Percentiles rank a stretch among this genome's conserved stretches.
Conservation (phyloP, 2,329 filamentous ascomycete species). For the Truncatella angustata region DNA sequence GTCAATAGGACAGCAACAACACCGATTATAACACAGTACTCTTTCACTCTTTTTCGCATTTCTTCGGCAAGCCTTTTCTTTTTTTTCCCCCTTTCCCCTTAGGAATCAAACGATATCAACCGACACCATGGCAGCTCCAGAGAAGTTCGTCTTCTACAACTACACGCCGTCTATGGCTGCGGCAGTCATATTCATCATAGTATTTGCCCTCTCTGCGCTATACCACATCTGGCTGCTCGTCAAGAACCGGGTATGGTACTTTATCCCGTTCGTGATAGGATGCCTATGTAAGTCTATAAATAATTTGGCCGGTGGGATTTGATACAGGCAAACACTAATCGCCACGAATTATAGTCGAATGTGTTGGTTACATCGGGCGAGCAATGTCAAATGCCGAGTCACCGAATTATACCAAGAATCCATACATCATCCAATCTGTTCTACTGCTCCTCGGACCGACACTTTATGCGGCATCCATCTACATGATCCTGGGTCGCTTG, state of each 20-base stretch:
- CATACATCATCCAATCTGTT: constrained; percentile 38
- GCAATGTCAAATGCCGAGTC: constrained; percentile 37
- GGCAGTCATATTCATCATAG: constrained; percentile 32
- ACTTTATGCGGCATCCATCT: constrained; percentile 42
- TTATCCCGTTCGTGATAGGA: constrained; percentile 51
- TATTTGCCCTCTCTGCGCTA: constrained; percentile 36
- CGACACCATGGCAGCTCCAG: background rate
- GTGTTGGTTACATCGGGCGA: constrained; percentile 51
- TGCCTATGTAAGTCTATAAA: constrained; percentile 39
- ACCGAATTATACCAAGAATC: constrained; percentile 35
- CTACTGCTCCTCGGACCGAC: constrained; percentile 40
- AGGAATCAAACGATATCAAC: background rate
- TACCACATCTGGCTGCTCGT: constrained; percentile 37
- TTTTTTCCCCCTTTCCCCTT: background rate
- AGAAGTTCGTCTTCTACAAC: constrained; percentile 7
- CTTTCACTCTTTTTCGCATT: too few species aligned
- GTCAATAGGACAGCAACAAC: too few species aligned
- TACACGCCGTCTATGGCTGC: constrained; percentile 9
- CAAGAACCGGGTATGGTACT: constrained; percentile 44
- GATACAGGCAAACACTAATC: background rate
- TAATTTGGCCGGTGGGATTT: background rate
- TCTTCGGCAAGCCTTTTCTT: background rate
- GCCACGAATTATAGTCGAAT: constrained; percentile 40
- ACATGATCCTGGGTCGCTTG: constrained; percentile 43
- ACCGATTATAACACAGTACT: too few species aligned